Conservation (phyloP, 176 grass and related monocot species). For the Puccinellia tenuiflora region DNA sequence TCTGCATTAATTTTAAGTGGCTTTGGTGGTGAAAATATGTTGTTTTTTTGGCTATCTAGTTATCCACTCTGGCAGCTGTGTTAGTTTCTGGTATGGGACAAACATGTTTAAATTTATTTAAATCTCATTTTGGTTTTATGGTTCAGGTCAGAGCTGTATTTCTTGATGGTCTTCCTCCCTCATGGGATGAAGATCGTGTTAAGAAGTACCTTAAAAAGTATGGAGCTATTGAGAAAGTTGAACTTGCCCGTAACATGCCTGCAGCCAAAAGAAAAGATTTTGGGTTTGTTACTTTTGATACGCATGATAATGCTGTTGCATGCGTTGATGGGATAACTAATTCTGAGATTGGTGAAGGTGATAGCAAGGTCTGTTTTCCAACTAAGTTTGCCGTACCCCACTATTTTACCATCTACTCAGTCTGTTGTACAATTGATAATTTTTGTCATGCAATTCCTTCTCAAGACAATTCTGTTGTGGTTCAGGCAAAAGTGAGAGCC, state of each 20-base stretch:
- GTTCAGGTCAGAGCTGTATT: slow-evolving; percentile 92
- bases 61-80: not conserved
- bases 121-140: slow-evolving; percentile 31
- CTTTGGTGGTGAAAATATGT: not conserved
- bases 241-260: slow-evolving; percentile 95
- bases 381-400: not conserved
- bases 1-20: not conserved
- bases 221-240: slow-evolving; percentile 79
- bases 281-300: slow-evolving; percentile 96
- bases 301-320: slow-evolving; percentile 79
- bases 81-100: not conserved
- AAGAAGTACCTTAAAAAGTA: slow-evolving; percentile 91
- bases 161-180: slow-evolving; percentile 74
- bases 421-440: not conserved
- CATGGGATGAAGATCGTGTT: slow-evolving; percentile 83
- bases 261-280: slow-evolving; percentile 95
- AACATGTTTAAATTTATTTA: not conserved
- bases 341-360: slow-evolving; percentile 62
- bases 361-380: slow-evolving; percentile 55
- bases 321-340: slow-evolving; percentile 73
- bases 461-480: not conserved
- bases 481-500: slow-evolving; percentile 80
- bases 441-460: not conserved
- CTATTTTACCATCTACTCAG: not conserved
- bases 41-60: not conserved